Percentiles rank a stretch among this genome's conserved stretches.
phyloP scores from a whole-genome alignment of 169 alveolate species.

The Plasmodium sp. region DNA sequence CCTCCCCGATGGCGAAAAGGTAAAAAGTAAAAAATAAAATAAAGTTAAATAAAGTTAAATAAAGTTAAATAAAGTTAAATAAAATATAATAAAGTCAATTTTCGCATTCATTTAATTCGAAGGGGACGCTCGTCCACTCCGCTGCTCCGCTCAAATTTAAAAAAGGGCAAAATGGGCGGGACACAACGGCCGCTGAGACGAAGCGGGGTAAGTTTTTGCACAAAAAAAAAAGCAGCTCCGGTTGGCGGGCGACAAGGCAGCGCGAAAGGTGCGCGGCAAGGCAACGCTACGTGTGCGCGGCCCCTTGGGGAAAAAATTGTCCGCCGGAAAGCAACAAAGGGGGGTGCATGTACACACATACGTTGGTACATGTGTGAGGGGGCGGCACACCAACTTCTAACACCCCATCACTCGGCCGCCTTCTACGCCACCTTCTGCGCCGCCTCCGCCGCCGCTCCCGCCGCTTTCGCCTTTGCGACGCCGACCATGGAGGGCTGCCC shows the following conservation, averaged over 20 bases:
- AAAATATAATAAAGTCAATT: too few relatives aligned
- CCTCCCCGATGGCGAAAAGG: too few relatives aligned
- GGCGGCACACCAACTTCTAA: not conserved
- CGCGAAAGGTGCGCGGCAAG: not conserved
- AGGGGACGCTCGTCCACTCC: not conserved
- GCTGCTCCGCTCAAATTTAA: not conserved
- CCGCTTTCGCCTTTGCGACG: slow-evolving; percentile 40
- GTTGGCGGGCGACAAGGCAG: too few relatives aligned
- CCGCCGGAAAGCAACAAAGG: not conserved
- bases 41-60: too few relatives aligned
- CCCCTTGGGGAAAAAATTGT: not conserved
- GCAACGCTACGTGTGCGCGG: not conserved
- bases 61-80: too few relatives aligned
- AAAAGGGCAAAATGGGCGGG: not conserved
- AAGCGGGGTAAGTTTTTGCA: not conserved
- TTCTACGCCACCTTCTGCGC: not conserved
- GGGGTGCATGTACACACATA: not conserved
- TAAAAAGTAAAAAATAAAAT: too few relatives aligned
- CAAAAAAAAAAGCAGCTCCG: not conserved
- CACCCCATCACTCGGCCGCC: not conserved
- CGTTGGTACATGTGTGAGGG: not conserved
- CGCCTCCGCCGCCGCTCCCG: not conserved
- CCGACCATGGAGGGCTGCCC: slow-evolving; percentile 82
- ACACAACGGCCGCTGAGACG: not conserved
- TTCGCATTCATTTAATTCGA: too few relatives aligned